Evolutionary conservation across 2,329 filamentous ascomycete species (phyloP).

Genomic region (Colletotrichum somersetense): DNA sequence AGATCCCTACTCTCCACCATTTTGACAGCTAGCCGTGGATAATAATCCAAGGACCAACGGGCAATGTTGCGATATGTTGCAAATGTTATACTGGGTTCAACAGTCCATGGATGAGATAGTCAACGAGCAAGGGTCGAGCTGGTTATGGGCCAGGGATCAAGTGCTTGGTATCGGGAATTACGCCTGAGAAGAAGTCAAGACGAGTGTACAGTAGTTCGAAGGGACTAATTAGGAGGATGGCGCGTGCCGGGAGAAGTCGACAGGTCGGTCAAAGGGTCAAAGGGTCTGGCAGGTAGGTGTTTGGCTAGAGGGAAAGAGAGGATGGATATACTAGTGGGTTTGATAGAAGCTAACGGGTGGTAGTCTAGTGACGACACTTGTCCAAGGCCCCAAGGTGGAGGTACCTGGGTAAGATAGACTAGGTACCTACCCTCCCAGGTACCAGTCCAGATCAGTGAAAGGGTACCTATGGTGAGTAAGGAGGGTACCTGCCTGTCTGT

Average conservation of each 20-base stretch:
- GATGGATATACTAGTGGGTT: slow-evolving; percentile 5
- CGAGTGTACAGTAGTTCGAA: not conserved
- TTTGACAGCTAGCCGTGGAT: slow-evolving; percentile 6
- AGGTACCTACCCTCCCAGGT: not conserved
- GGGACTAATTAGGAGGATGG: not conserved
- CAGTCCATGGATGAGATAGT: slow-evolving; percentile 16
- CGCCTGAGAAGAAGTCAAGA: not conserved
- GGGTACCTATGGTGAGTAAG: not conserved
- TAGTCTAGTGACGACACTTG: slow-evolving; percentile 35
- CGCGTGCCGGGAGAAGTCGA: not conserved
- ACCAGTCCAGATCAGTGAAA: not conserved
- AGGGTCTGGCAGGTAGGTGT: not conserved
- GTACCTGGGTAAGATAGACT: not conserved
- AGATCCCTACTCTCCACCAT: slow-evolving; percentile 61
- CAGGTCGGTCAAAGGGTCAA: not conserved
- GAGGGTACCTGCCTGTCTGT: not conserved
- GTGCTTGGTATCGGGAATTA: not conserved
- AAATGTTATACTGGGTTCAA: not conserved
- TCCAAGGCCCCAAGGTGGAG: slow-evolving; percentile 1
- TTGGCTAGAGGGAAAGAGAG: not conserved
- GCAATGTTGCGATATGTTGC: slow-evolving; percentile 4
- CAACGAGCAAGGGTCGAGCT: not conserved
- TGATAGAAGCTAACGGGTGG: slow-evolving; percentile 5
- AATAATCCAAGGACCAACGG: not conserved
- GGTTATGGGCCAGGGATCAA: not conserved